phyloP scores from a whole-genome alignment of 306 rosid species.

The Quercus mongolica region DNA sequence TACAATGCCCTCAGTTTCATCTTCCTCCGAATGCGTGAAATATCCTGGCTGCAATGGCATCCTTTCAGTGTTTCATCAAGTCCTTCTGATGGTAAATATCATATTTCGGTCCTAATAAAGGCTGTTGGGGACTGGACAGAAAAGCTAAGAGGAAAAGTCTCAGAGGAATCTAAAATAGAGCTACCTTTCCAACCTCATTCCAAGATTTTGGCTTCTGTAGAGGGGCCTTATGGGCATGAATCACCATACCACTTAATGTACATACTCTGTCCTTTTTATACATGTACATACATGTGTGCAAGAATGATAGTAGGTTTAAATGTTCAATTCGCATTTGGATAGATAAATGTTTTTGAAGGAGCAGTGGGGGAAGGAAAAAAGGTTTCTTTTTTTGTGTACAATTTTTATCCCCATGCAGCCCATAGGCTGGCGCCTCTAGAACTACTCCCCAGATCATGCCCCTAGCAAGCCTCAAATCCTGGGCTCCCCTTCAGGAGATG shows the following conservation, averaged over 20 bases:
- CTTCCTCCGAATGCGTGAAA: constrained; percentile 80
- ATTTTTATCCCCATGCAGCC: no score
- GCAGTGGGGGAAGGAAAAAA: no score
- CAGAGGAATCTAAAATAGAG: constrained; percentile 34
- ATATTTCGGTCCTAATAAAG: constrained; percentile 73
- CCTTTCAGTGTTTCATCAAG: constrained; percentile 97
- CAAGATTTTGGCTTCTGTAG: constrained; percentile 67
- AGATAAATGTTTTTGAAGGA: no score
- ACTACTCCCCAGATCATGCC: no score
- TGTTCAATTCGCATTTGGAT: no score
- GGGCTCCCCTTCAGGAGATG: no score
- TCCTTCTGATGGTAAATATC: constrained; percentile 83
- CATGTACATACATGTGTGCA: neutral
- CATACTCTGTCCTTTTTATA: constrained; percentile 1
- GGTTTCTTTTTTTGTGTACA: no score
- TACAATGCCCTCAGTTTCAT: constrained; percentile 95
- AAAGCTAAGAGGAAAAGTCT: constrained; percentile 42
- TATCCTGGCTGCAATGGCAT: constrained; percentile 95
- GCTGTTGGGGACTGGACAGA: constrained; percentile 93
- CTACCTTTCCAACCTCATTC: constrained; percentile 19
- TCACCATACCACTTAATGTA: constrained; percentile 82
- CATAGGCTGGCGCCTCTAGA: no score
- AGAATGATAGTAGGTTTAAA: neutral
- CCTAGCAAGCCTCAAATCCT: no score
- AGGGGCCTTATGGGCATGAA: constrained; percentile 97